Conservation (phyloP, 768 basidiomycete species). For the Cantharellus anzutake region DNA sequence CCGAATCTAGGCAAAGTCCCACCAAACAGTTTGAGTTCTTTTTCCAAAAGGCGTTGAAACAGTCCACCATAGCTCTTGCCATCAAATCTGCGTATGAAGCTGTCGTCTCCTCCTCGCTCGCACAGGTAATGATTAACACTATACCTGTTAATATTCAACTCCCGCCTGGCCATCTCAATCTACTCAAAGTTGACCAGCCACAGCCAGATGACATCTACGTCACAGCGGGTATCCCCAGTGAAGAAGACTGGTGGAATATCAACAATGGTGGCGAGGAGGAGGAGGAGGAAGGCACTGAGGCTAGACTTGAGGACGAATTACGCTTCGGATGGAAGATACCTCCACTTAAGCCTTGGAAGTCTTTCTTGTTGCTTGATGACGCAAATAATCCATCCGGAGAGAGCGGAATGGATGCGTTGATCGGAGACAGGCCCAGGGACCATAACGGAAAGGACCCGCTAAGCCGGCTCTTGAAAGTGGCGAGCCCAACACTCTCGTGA, state of each 20-base stretch:
- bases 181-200: background rate
- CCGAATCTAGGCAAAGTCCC: background rate
- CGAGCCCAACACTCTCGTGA: constrained; percentile 57
- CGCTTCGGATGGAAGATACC: constrained; percentile 55
- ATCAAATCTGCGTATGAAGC: constrained; percentile 66
- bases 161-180: constrained; percentile 53
- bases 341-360: constrained; percentile 78
- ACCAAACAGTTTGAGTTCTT: background rate
- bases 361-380: constrained; percentile 51
- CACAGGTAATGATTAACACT: constrained; percentile 57
- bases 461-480: constrained; percentile 54
- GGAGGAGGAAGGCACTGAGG: constrained; percentile 33
- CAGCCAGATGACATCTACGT: background rate
- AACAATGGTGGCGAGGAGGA: constrained; percentile 17
- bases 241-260: background rate
- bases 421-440: constrained; percentile 27
- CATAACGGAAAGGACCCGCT: constrained; percentile 13
- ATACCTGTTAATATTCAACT: constrained; percentile 75
- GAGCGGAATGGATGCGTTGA: background rate
- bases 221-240: constrained; percentile 6
- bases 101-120: constrained; percentile 55
- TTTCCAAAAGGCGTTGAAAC: background rate
- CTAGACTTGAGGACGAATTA: constrained; percentile 42
- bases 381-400: constrained; percentile 17
- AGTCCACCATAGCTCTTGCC: constrained; percentile 40